phyloP scores from a whole-genome alignment of 139 green algal species.

The Tetraselmis chui region DNA sequence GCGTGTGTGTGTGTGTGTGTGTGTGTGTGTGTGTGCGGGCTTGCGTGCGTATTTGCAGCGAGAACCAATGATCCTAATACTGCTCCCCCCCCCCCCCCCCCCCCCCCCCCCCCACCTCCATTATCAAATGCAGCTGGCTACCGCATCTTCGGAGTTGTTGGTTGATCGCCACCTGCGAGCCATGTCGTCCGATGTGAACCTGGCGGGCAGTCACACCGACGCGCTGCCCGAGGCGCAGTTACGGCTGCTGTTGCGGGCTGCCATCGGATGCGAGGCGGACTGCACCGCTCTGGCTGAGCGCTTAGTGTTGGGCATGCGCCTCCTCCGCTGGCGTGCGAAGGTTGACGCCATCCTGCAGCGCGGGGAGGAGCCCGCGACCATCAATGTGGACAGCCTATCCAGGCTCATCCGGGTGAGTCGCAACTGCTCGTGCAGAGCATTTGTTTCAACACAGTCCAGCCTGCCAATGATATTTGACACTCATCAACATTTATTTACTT shows the following conservation, averaged over 20 bases:
- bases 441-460: no score
- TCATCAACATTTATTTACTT: no score
- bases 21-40: no score
- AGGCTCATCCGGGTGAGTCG: background rate
- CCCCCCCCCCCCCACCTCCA: no score
- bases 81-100: no score
- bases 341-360: conserved; percentile 6
- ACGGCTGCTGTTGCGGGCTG: conserved; percentile 30
- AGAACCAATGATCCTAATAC: no score
- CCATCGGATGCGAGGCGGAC: conserved; percentile 35
- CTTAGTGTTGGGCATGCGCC: conserved; percentile 30
- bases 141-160: background rate
- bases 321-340: conserved; percentile 32
- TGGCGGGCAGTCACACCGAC: no score
- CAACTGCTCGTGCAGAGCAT: no score
- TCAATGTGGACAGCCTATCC: background rate
- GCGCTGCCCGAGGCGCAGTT: conserved; percentile 25
- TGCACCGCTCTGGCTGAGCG: conserved; percentile 12
- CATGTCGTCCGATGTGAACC: background rate
- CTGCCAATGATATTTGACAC: no score
- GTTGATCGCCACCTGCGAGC: background rate
- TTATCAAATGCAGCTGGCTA: no score
- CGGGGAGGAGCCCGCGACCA: conserved; percentile 1
- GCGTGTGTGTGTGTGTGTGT: no score
- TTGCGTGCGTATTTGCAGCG: no score